Conservation (phyloP, 768 basidiomycete species). For the Agaricus sinodeliciosus region DNA sequence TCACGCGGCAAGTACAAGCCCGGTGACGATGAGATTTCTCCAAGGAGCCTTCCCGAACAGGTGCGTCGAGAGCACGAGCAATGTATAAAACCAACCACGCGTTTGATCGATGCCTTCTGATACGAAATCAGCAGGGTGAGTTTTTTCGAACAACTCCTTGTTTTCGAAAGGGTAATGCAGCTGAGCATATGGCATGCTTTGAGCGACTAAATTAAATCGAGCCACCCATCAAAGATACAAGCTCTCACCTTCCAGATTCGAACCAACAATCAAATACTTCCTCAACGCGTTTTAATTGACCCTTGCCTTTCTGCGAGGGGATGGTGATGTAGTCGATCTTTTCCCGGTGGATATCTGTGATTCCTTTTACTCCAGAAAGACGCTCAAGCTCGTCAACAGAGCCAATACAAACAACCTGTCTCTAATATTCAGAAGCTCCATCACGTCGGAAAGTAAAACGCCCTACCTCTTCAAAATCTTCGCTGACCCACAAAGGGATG, state of each 20-base stretch:
- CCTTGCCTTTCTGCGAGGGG: conserved; percentile 86
- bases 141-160: conserved; percentile 74
- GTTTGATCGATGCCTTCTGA: conserved; percentile 99
- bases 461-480: conserved; percentile 81
- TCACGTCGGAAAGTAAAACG: not conserved
- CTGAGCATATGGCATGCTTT: conserved; percentile 97
- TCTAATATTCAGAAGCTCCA: not conserved
- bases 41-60: conserved; percentile 91
- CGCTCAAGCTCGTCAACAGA: conserved; percentile 85
- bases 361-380: conserved; percentile 76
- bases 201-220: not conserved
- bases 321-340: conserved; percentile 96
- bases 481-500: conserved; percentile 92
- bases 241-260: conserved; percentile 85
- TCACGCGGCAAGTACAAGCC: conserved; percentile 90
- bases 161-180: conserved; percentile 98
- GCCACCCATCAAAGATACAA: not conserved
- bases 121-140: conserved; percentile 94
- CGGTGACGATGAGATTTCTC: conserved; percentile 96
- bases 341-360: conserved; percentile 89
- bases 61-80: conserved; percentile 93
- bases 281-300: conserved; percentile 80
- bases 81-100: conserved; percentile 98
- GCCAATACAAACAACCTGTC: conserved; percentile 74
- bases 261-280: conserved; percentile 99